Base-by-base conservation (phyloP, 2,329 filamentous ascomycete species). In the Geosmithia morbida region DNA sequence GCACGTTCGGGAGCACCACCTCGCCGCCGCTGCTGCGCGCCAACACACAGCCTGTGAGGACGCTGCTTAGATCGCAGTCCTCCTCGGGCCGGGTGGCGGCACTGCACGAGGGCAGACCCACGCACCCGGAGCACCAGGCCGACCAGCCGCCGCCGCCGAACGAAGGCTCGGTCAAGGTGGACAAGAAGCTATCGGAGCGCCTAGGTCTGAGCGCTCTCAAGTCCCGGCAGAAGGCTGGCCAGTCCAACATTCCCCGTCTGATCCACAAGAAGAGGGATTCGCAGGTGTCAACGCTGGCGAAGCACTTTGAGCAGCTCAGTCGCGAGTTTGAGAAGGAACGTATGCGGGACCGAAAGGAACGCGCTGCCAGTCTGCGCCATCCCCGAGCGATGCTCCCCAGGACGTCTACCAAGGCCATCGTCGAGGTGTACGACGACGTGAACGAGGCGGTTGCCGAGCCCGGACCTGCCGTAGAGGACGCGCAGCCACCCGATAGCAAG, bases 291-390 rank as follows among this genome's bases (percentile, higher is more conserved):
- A 88, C 83, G n/a, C 72, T 98, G 45, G 87, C 92, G 17, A 87
- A 87, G 55, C 92, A 97, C 61, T 97, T 98, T 59, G 94, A 98
- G 63, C 89, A 97, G 61, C 72, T 98, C 48, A 96, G 88, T 55
- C 83, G 89, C 20, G 94, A 98, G 59, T 98, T 98, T 54, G 88
- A 96, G 59, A 94, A 90, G 56, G 90, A 98, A 64, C 79, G 92
- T 43, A 77, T 94, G 54, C 83, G 85, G 45, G 90, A 97, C 61
- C 79, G 86, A 53, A 83, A 83, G 56, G 84, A 88, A 60, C 73
- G 87, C 50, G 85, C 87, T 22, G 85, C 86, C 43, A 87, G 82
- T 57, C 81, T 84, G 59, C 70, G 74, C 42, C 72, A 77, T 60
- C 86, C 87, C 14, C 78, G 89, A 51, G 87, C 87, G 1, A 90